Conservation (phyloP, 257 asterid species). For the Lantana camara region DNA sequence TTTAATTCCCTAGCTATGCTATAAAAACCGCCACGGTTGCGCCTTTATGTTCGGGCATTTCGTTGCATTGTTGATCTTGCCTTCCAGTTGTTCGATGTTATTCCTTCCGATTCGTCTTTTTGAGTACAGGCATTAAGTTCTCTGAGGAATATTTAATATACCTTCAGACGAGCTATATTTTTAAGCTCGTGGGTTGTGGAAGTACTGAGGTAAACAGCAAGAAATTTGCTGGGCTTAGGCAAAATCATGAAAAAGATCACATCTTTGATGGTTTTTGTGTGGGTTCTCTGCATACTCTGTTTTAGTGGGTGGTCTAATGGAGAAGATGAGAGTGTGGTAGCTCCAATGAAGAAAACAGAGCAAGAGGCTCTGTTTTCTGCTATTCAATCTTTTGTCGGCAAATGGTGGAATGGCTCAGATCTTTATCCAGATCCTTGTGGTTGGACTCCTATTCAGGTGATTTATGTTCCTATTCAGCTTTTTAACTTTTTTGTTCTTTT, state of each 20-base stretch:
- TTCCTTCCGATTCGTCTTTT: conserved; percentile 15
- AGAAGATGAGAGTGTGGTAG: conserved; percentile 40
- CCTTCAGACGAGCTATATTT: conserved; percentile 7
- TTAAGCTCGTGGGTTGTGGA: background rate
- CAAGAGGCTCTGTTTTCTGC: conserved; percentile 53
- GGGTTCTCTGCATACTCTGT: conserved; percentile 20
- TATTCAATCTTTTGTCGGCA: conserved; percentile 65
- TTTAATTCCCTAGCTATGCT: conserved; percentile 38
- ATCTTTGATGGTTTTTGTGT: conserved; percentile 13
- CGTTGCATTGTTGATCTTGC: background rate
- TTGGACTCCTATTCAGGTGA: conserved; percentile 75
- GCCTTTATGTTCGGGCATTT: background rate
- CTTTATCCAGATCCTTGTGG: conserved; percentile 85
- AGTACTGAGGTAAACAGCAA: background rate
- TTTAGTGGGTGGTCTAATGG: conserved; percentile 45
- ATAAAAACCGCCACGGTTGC: conserved; percentile 29
- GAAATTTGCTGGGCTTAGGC: background rate
- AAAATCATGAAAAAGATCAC: conserved; percentile 30
- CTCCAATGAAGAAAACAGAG: conserved; percentile 60
- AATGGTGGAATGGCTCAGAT: conserved; percentile 79
- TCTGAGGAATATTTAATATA: background rate
- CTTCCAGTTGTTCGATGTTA: background rate
- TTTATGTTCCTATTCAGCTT: background rate
- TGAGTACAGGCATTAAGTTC: background rate
- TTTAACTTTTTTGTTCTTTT: background rate